Conservation (phyloP, 768 basidiomycete genomes). For the Trametes villosa region DNA sequence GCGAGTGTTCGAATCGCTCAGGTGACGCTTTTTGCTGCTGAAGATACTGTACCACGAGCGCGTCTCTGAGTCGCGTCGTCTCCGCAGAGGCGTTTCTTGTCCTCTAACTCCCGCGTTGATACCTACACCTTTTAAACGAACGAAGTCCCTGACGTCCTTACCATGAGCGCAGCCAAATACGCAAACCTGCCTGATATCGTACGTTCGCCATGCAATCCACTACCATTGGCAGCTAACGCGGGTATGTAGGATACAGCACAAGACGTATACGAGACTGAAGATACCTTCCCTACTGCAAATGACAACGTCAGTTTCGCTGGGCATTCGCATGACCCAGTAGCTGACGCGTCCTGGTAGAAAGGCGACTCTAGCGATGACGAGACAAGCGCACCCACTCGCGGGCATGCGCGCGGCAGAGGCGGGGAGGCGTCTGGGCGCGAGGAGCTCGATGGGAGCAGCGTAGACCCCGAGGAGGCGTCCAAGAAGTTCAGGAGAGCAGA, state of each 20-base stretch:
- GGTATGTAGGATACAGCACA: conserved; percentile 78
- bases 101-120: not conserved
- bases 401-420: conserved; percentile 42
- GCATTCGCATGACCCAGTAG: not conserved
- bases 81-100: too few relatives aligned
- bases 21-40: conserved; percentile 50
- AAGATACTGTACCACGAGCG: too few relatives aligned
- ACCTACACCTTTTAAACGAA: too few relatives aligned
- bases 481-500: conserved; percentile 76
- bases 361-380: conserved; percentile 75
- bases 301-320: conserved; percentile 48
- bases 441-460: conserved; percentile 68
- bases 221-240: not conserved
- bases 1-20: conserved; percentile 66
- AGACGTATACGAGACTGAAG: conserved; percentile 92
- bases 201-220: conserved; percentile 33
- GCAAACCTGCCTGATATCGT: conserved; percentile 93
- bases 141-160: not conserved
- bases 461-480: conserved; percentile 69
- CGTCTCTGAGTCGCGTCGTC: too few relatives aligned
- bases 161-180: conserved; percentile 64
- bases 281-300: conserved; percentile 60
- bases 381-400: conserved; percentile 43
- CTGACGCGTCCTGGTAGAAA: conserved; percentile 44
- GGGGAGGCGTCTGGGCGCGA: conserved; percentile 51